These are phyloP conservation scores for Ascosphaera pollenicola DNA, from an alignment of 2,329 filamentous ascomycete genomes.

Conservation along the genomic window DNA sequence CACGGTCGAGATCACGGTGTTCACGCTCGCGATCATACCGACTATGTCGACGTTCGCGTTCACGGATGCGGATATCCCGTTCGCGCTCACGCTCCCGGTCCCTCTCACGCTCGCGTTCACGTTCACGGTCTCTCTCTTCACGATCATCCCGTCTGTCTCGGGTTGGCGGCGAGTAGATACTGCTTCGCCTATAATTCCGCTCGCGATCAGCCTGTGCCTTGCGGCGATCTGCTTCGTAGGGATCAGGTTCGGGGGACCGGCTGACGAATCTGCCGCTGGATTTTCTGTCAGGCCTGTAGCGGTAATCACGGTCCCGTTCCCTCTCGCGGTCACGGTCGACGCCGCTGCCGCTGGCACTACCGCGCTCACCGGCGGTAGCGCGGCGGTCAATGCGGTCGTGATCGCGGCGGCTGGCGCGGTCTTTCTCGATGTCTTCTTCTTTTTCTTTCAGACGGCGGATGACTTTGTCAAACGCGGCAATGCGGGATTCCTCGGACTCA, in stretches of 20 bases:
- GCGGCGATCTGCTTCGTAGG: conserved; percentile 86
- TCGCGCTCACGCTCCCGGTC: conserved; percentile 21
- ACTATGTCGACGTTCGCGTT: conserved; percentile 10
- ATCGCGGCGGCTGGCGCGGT: conserved; percentile 29
- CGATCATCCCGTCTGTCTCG: conserved; percentile 7
- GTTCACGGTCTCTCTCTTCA: conserved; percentile 16
- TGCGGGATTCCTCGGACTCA: conserved; percentile 59
- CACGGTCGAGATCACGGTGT: conserved; percentile 72
- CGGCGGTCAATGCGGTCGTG: conserved; percentile 26
- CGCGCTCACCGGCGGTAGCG: conserved; percentile 24
- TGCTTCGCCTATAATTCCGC: conserved; percentile 71
- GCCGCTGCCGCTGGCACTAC: too few species aligned
- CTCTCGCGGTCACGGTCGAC: conserved; percentile 28
- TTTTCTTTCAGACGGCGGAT: conserved; percentile 80
- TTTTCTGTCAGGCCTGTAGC: conserved; percentile 17
- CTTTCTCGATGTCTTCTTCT: conserved; percentile 54
- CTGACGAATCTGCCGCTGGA: conserved; percentile 37
- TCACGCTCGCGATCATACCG: conserved; percentile 50
- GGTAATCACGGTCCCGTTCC: conserved; percentile 34
- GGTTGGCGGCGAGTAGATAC: conserved; percentile 28
- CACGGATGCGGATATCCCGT: conserved; percentile 43
- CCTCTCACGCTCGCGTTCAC: conserved; percentile 19
- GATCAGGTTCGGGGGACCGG: conserved; percentile 75
- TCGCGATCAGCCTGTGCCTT: conserved; percentile 89
- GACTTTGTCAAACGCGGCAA: conserved; percentile 74